Evolutionary conservation across 306 rosid genomes (phyloP), one percentile per base, ranked within the genome.

Genomic region (Cyamopsis tetragonoloba): DNA sequence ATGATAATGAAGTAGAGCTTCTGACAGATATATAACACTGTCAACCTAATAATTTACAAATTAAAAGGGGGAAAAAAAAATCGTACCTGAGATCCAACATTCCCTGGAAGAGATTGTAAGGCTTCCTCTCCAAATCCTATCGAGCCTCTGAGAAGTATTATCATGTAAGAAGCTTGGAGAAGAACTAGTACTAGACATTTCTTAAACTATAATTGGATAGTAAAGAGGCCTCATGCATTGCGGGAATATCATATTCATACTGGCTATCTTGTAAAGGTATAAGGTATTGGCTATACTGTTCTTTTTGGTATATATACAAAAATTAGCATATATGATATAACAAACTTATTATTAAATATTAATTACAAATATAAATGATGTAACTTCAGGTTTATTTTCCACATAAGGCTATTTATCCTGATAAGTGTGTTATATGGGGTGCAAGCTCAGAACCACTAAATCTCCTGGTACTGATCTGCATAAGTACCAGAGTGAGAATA

Each of bases 111-210:
- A 80, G 98, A 92, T 68, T 89, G 99, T 76, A 93, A 81, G 63
- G 99, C 95, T 55, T 93, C 97, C 84, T 90, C 99, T 6, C 99
- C 99, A 79, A 93, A 93, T n/a, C 99, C 96, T 67, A 86, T 5
- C 18, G 96, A 90, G 64, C 99, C 99, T 80, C 99, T 93, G 85
- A 61, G 53, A 84, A 69, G 60, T 65, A 77, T 38, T 37, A 58
- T 44, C 27, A 71, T 41, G 77, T 69, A 41, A 78, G 79, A 74
- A 72, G 47, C 62, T 8, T 35, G 41, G 23, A 46, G 31, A 48
- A 59, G 39, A 17, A 55, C 46, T 24, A 34, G 44, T 42, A 24
- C 64, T 38, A 76, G 47, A 62, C 11, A 44, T 47, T 67, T 72
- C 61, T 38, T 41, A 54, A 72, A 18, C 59, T 46, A 26, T 61